Evolutionary conservation across 257 asterid species (phyloP), one percentile per base, ranked within the genome.

Genomic region (Fraxinus americana): DNA sequence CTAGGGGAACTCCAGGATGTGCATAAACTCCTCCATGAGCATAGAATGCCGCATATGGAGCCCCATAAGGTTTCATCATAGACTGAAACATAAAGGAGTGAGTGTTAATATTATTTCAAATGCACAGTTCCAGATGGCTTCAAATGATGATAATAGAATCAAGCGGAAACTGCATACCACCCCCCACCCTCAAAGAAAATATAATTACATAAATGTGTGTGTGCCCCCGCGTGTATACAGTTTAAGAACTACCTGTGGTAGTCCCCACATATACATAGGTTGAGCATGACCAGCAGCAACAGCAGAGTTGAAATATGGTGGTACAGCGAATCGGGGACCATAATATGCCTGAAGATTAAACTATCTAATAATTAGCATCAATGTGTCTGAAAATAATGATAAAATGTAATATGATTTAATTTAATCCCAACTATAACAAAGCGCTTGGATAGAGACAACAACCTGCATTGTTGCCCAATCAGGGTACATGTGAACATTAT

Each of bases 391-490:
- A 67, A 52, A 57, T 35, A 36, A 70, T 29, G 14, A 66, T 21
- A 70, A 68, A 57, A 57, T 6, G 3, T n/a, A 19, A 57, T n/a
- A 17, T 57, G 2, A n/a, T 16, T 19, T 57, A n/a, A 17, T n/a
- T n/a, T 57, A 57, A 29, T 14, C 59, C 4, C 59, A 14, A 16
- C 59, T 48, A n/a, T 57, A n/a, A 57, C 25, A n/a, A 17, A 17
- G 66, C 4, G 2, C 23, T 13, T 23, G 70, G 52, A 38, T 59
- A 54, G 70, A 39, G 59, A 45, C 54, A 52, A 73, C 50, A 76
- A 95, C 99, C 97, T 95, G 99, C 93, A 93, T 90, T 8, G 98
- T 83, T 35, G 98, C 92, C 99, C 98, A 95, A 83, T 95, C 98
- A 70, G 97, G 97, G 90, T 90, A 95, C 32, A 89, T 80, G 29